Evolutionary conservation across 345 rosid species (phyloP).

Genomic region (Ceriops decandra): DNA sequence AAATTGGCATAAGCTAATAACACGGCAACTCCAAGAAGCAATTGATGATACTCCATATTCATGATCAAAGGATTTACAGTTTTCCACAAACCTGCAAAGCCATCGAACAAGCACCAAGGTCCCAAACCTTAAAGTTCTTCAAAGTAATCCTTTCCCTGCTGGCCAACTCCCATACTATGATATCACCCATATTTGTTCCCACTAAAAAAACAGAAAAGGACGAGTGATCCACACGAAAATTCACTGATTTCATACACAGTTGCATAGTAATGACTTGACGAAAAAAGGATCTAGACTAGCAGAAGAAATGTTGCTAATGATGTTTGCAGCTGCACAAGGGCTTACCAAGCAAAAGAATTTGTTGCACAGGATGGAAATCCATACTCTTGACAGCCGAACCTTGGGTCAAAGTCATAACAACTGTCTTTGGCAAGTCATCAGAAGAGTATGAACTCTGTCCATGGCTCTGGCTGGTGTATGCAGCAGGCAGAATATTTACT

Average conservation of each 20-base stretch:
- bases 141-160: constrained; percentile 36
- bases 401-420: constrained; percentile 42
- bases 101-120: constrained; percentile 31
- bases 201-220: constrained; percentile 26
- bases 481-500: constrained; percentile 57
- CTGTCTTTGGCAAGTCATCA: constrained; percentile 76
- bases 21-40: constrained; percentile 4
- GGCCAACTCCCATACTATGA: constrained; percentile 46
- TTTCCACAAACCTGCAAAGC: constrained; percentile 35
- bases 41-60: background rate
- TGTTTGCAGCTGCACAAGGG: background rate
- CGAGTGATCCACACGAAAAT: background rate
- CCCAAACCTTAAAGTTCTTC: constrained; percentile 49
- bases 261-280: background rate
- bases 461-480: constrained; percentile 60
- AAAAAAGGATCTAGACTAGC: background rate
- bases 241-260: background rate
- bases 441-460: constrained; percentile 69
- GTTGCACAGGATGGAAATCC: constrained; percentile 55
- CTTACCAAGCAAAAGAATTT: constrained; percentile 41
- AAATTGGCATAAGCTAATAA: background rate
- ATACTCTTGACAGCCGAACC: constrained; percentile 52
- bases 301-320: background rate
- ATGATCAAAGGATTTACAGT: background rate
- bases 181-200: constrained; percentile 47